Evolutionary conservation across 2,329 filamentous ascomycete genomes (phyloP), one percentile per base, ranked within the genome.

Genomic region (Cercospora sp.): DNA sequence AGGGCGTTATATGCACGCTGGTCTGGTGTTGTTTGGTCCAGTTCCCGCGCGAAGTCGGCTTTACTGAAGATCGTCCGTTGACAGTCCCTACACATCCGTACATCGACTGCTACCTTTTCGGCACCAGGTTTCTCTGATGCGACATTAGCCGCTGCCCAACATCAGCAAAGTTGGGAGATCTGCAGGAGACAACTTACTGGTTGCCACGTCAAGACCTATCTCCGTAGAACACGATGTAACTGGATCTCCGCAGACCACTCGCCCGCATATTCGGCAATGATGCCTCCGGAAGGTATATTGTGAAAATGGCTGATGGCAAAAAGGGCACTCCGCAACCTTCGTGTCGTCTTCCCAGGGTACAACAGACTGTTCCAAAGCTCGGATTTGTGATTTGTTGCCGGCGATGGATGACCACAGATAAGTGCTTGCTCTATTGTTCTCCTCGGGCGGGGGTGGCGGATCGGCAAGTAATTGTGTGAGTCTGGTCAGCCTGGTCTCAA

Each of bases 261-360:
- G 88, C 3, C 95, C 95, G 75, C 95, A 99, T 80, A 97, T 90
- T 64, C 95, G 88, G 80, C 95, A 99, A 79, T 99, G 95, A 79
- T 98, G 95, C 73, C 95, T 85, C 74, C 95, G 88, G 76, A 98
- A 97, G 1, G 93, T 91, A 86, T 97, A 98, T 13, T 90, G 91
- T 0, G 93, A 91, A 79, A 99, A 99, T 66, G 97, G 93, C 75
- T 99, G 95, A 76, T 97, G 92, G 75, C 95, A 99, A 76, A 97
- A 97, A 0, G 95, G 95, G 77, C 95, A 99, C 71, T 89, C 89
- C 1, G 84, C 70, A 5, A 99, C 93, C 33, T 84, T 87, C 0
- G 90, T 85, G 79, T 99, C 95, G 63, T 98, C 94, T 79, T 99
- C 92, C 95, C 95, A 99, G 0, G 90, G 91, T 16, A 99, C 94